Base-by-base conservation (phyloP, 1,284 basidiomycete species). In the Microbotryum scabiosae region DNA sequence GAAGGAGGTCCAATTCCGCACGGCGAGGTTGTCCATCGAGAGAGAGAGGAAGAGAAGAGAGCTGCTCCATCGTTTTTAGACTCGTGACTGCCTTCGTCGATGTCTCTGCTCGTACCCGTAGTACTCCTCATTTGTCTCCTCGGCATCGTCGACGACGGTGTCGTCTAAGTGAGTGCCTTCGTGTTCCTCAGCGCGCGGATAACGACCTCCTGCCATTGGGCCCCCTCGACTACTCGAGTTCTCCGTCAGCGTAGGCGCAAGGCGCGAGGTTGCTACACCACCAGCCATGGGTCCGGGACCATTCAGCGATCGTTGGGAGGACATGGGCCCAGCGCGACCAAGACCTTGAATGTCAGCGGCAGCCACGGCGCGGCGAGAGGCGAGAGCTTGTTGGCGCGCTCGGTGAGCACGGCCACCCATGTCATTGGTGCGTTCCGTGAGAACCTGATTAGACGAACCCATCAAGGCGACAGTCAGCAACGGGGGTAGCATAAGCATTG, bases 351-450 rank as follows among this genome's bases (percentile, higher is more conserved):
- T 46, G 18, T 56, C 46, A 14, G 56, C 48, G 36, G 50, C 41
- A 26, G 51, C 50, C 20, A 57, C 16, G 23, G 59, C 47, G 23
- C 36, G 30, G n/a, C 45, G 56, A 23, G 57, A 52, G 16, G 54
- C 54, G 18, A 60, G 56, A 0, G 64, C 64, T 12, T 51, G 55
- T 4, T 46, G 43, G 2, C 61, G 60, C 2, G 64, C 64, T 28
- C 61, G 60, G 57, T 65, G 57, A 7, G 64, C 64, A 5, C 64
- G 60, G 6, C 57, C 56, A 21, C 64, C 64, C 44, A 62, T 53
- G 44, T 59, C 59, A 55, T 65, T 65, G 20, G 64, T 57, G 44
- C 57, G 59, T 25, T 65, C 64, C 1, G 64, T 65, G 3, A 65
- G 53, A 41, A 58, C 64, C 63, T 64, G 51, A 4, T 6, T 16